Percentiles rank a stretch among this genome's conserved stretches.
Evolutionary conservation across 2,329 filamentous ascomycete species (phyloP).

Genomic region (Graphilbum fragrans): DNA sequence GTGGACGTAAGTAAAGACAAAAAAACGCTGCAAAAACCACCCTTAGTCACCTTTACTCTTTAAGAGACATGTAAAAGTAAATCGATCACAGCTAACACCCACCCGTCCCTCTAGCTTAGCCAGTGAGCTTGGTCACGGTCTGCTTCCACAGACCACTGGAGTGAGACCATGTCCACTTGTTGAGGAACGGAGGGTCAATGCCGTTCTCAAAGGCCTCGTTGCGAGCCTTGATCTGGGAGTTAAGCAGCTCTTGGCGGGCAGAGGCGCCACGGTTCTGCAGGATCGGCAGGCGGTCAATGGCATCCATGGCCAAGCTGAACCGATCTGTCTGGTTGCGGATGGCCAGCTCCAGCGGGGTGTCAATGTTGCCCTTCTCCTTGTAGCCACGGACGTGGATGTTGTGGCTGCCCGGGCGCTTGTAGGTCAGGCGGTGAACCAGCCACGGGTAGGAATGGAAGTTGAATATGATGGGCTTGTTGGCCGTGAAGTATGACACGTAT

Average conservation of each 20-base stretch:
- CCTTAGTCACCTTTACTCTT: no score
- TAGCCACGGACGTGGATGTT: constrained; percentile 69
- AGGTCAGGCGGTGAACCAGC: constrained; percentile 66
- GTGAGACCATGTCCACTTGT: constrained; percentile 53
- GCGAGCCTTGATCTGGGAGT: constrained; percentile 50
- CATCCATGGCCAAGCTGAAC: constrained; percentile 65
- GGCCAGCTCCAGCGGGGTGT: constrained; percentile 67
- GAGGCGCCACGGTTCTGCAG: constrained; percentile 52
- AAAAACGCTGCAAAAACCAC: no score
- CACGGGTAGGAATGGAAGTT: constrained; percentile 80
- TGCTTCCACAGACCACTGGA: constrained; percentile 16
- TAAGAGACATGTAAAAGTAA: no score
- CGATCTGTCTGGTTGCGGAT: constrained; percentile 69
- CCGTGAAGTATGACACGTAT: constrained; percentile 60
- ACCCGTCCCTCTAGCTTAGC: not conserved
- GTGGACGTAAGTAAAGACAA: no score
- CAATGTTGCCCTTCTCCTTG: constrained; percentile 74
- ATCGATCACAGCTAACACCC: not conserved
- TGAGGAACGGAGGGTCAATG: constrained; percentile 54
- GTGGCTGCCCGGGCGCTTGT: constrained; percentile 56
- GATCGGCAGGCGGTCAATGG: constrained; percentile 53
- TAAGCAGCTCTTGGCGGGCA: constrained; percentile 51
- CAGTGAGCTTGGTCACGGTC: constrained; percentile 3
- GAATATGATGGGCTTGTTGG: constrained; percentile 62
- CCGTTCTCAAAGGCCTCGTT: constrained; percentile 58